Evolutionary conservation across 192 early-diverging fungal species (phyloP), one percentile per base, ranked within the genome.

Genomic region (Coemansia sp.): DNA sequence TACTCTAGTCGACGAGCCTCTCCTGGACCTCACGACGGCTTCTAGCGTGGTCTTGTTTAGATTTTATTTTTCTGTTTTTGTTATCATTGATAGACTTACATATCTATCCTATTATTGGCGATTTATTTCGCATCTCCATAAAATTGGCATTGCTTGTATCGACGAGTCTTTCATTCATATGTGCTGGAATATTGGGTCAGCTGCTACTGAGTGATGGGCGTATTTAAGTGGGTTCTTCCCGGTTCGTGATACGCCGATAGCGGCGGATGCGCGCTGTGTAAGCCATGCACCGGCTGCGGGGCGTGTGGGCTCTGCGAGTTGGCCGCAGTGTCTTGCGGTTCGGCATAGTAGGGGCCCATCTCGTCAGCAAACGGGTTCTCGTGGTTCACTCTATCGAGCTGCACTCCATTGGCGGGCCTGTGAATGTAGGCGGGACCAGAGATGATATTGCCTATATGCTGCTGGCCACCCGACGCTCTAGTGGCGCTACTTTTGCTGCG

Each of bases 191-290:
- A 3, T 39, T 22, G 14, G 35, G 41, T 60, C 51, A 43, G 19
- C 0, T 43, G 45, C 19, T 17, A 19, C 22, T 63, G 70, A 9
- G 74, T 73, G 27, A 82, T 82, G 1, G 79, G 79, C 25, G 70
- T 82, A 39, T 82, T 66, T 3, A 82, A 54, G 31, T 68, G 79
- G 31, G 51, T 60, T 57, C 78, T 75, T 27, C 51, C 53, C 8
- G 59, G 37, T 8, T 68, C 67, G 25, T 38, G 22, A 24, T 43
- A 36, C 20, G 42, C 31, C 1, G 40, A 31, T 15, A 59, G 56
- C 1, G 46, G 35, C 6, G 37, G 45, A 8, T 54, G 67, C 5
- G 41, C 67, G 56, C 42, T 63, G 64, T 60, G 38, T 37, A 54
- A 59, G 22, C 27, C 47, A 51, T 60, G 39, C 3, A 37, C 43